Conservation (phyloP, 306 rosid genomes). For the Begonia loranthoides region DNA sequence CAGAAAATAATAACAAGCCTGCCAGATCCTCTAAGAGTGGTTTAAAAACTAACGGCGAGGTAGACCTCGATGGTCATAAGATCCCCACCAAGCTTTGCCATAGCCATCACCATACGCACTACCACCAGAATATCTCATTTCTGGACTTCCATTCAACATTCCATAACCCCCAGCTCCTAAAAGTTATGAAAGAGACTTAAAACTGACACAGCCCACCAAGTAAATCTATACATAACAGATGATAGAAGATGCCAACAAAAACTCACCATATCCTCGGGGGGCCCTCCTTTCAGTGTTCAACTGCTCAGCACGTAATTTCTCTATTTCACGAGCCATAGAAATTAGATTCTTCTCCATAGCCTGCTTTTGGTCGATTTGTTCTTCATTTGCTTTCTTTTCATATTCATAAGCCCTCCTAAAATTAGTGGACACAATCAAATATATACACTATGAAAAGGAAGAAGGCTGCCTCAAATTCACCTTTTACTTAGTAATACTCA, state of each 20-base stretch:
- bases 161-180: constrained; percentile 28
- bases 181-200: constrained; percentile 10
- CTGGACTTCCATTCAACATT: constrained; percentile 26
- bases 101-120: constrained; percentile 17
- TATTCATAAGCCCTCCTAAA: constrained; percentile 34
- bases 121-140: constrained; percentile 22
- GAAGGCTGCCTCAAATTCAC: constrained; percentile 8
- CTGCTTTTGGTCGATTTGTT: constrained; percentile 25
- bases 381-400: constrained; percentile 31
- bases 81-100: constrained; percentile 24
- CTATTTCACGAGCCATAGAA: constrained; percentile 43
- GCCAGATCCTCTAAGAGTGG: background rate
- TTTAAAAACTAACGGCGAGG: constrained; percentile 14
- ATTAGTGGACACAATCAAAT: constrained; percentile 12
- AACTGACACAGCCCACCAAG: constrained; percentile 1
- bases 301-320: constrained; percentile 24
- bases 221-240: no score
- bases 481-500: background rate
- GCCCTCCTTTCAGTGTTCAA: constrained; percentile 18
- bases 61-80: constrained; percentile 18
- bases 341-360: constrained; percentile 34
- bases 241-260: constrained; percentile 7
- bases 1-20: no score
- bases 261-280: constrained; percentile 20
- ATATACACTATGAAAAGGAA: constrained; percentile 8